Conservation (phyloP, 208 protist genomes). For the Trypanosomatidae sp. region DNA sequence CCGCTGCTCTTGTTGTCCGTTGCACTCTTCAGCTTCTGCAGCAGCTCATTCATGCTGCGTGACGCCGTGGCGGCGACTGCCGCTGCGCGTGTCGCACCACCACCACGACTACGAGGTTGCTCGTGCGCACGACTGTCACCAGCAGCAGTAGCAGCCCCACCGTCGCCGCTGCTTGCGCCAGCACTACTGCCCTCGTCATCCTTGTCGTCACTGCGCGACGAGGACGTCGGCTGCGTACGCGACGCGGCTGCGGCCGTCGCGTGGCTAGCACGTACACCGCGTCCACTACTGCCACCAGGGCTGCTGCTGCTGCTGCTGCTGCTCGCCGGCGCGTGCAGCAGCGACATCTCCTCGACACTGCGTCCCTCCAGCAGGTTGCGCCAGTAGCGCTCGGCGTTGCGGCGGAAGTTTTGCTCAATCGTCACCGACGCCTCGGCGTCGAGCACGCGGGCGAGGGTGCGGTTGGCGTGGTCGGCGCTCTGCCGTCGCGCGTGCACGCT, state of each 20-base stretch:
- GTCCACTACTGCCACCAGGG: too few species aligned
- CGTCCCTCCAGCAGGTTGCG: slow-evolving; percentile 64
- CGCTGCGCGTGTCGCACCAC: background rate
- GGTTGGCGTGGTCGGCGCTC: slow-evolving; percentile 28
- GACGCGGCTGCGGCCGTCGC: too few species aligned
- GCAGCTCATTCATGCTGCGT: slow-evolving; percentile 9
- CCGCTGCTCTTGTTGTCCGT: slow-evolving; percentile 5
- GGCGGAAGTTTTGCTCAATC: slow-evolving; percentile 73
- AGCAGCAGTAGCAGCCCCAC: background rate
- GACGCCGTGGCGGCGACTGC: background rate
- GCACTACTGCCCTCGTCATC: slow-evolving; percentile 2
- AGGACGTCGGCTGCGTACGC: too few species aligned
- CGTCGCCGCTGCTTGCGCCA: background rate
- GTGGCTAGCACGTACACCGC: too few species aligned
- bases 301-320: slow-evolving; percentile 7
- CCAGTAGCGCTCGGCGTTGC: slow-evolving; percentile 84
- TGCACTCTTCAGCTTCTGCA: slow-evolving; percentile 6
- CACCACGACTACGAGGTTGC: background rate
- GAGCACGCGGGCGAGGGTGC: slow-evolving; percentile 23
- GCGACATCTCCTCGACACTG: slow-evolving; percentile 18
- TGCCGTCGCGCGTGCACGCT: slow-evolving; percentile 14
- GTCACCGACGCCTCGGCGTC: slow-evolving; percentile 38
- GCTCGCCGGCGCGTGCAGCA: slow-evolving; percentile 1
- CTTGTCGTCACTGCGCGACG: too few species aligned
- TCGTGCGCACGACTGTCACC: background rate